Base-by-base conservation (phyloP, 1,139 yeast genomes). In the Zygoascus hellenicus region DNA sequence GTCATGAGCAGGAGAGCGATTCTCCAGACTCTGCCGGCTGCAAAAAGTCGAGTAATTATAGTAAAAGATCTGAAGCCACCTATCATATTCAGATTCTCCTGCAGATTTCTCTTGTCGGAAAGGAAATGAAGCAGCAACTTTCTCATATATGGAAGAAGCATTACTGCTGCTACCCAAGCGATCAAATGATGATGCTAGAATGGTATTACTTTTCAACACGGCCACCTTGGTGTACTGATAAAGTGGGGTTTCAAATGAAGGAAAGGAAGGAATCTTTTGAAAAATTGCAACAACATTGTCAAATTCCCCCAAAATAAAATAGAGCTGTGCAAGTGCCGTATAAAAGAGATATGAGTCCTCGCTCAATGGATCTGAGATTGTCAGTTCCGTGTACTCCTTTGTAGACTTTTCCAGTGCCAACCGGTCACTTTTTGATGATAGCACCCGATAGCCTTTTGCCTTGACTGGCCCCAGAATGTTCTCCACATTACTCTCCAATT, bases 111-210 rank as follows among this genome's bases (percentile, higher is more conserved):
- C 28, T n/a, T 36, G 30, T 9, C 10, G 14, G 10, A 36, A 7
- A 2, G 39, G 39, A 11, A 19, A 36, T 6, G 14, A 2, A 11
- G 2, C 30, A 14, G 50, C 32, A 2, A 54, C 53, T 9, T 49
- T 33, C 32, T 52, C 45, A 39, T 61, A 61, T 3, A 52, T 48
- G 10, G 48, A 49, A 6, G 56, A 47, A 6, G 66, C 64, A n/a
- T 52, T 47, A n/a, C 55, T 55, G 3, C 53, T 30, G 17, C 51
- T 45, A 9, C 53, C 54, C 6, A 48, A 37, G 3, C 50, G 51
- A 46, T 62, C 64, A 42, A 49, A 54, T 2, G 65, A 59, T 6
- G 58, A 48, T 6, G 61, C 66, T 16, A 61, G 50, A 26, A 62
- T 49, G 4, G 60, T 62, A 7, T 52, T 48, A 28, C 51, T 53